phyloP scores from a whole-genome alignment of 2,329 filamentous ascomycete species.

The Verticillium nubilum region DNA sequence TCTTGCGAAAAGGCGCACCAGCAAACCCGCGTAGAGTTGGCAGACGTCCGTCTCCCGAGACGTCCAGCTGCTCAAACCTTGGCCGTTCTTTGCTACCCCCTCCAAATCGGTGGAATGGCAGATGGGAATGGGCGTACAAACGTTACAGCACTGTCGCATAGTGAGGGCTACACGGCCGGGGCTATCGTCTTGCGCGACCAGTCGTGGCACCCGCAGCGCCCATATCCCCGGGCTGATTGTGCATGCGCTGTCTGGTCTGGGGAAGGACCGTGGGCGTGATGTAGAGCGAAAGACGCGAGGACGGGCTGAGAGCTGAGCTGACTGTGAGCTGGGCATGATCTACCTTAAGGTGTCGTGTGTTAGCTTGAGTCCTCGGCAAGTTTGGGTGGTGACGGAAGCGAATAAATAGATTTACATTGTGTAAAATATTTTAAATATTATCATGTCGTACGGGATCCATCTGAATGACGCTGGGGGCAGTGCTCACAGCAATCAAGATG shows the following conservation, averaged over 20 bases:
- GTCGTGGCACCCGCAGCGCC: not conserved
- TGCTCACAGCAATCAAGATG: not conserved
- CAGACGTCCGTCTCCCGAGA: too few species aligned
- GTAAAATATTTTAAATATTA: not conserved
- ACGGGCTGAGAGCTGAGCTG: not conserved
- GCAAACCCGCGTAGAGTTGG: too few species aligned
- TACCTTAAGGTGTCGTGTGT: too few species aligned
- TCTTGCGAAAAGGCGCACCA: not conserved
- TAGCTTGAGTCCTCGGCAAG: not conserved
- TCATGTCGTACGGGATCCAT: not conserved
- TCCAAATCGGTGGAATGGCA: too few species aligned
- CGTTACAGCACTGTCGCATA: not conserved
- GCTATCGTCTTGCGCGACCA: not conserved
- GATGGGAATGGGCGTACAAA: not conserved
- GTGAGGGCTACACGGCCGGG: not conserved
- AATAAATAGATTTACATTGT: not conserved
- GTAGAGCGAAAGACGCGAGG: not conserved
- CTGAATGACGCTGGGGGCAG: not conserved
- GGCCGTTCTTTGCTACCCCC: too few species aligned
- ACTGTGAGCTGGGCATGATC: not conserved
- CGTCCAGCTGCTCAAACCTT: too few species aligned
- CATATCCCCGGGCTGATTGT: not conserved
- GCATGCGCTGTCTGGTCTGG: too few species aligned
- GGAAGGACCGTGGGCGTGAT: not conserved
- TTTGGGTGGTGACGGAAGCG: not conserved